Conservation (phyloP, 1,139 yeast genomes). For the Yamadazyma sp. region DNA sequence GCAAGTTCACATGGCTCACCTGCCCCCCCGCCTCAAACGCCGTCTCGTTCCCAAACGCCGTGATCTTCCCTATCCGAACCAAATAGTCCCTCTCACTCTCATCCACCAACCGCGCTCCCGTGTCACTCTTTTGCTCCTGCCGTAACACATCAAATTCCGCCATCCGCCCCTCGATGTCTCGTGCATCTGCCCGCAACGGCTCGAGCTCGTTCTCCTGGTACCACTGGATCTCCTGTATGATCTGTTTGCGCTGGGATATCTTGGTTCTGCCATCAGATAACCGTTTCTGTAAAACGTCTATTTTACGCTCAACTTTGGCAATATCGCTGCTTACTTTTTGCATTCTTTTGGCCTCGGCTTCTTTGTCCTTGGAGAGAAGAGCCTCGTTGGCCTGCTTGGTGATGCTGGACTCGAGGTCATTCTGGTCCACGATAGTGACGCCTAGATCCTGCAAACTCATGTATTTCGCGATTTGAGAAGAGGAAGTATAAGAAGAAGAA, state of each 20-base stretch:
- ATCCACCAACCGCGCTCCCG: slow-evolving; percentile 47
- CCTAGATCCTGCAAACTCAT: slow-evolving; percentile 27
- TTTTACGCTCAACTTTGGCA: slow-evolving; percentile 41
- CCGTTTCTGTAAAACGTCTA: slow-evolving; percentile 47
- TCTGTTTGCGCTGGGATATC: slow-evolving; percentile 61
- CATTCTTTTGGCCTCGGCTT: slow-evolving; percentile 71
- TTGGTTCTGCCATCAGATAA: slow-evolving; percentile 55
- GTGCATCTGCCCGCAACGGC: slow-evolving; percentile 57
- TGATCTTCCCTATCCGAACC: slow-evolving; percentile 85
- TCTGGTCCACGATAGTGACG: slow-evolving; percentile 66
- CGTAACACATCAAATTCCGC: slow-evolving; percentile 26
- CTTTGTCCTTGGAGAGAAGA: slow-evolving; percentile 61
- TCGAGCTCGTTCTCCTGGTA: slow-evolving; percentile 52
- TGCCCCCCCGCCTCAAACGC: slow-evolving; percentile 41
- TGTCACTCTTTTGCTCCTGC: slow-evolving; percentile 18
- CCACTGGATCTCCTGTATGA: slow-evolving; percentile 55
- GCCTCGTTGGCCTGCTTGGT: slow-evolving; percentile 68
- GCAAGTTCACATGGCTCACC: slow-evolving; percentile 32
- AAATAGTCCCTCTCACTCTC: slow-evolving; percentile 80
- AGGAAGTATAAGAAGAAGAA: neutral
- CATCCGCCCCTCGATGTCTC: slow-evolving; percentile 64
- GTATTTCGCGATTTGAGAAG: neutral
- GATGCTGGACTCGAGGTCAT: slow-evolving; percentile 67
- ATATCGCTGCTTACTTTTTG: slow-evolving; percentile 58
- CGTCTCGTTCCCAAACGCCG: slow-evolving; percentile 82